A percentile compares a stretch with the other conserved stretches of the same genome.
Conservation (phyloP, 139 green algal genomes). For the Asterochloris sp. region DNA sequence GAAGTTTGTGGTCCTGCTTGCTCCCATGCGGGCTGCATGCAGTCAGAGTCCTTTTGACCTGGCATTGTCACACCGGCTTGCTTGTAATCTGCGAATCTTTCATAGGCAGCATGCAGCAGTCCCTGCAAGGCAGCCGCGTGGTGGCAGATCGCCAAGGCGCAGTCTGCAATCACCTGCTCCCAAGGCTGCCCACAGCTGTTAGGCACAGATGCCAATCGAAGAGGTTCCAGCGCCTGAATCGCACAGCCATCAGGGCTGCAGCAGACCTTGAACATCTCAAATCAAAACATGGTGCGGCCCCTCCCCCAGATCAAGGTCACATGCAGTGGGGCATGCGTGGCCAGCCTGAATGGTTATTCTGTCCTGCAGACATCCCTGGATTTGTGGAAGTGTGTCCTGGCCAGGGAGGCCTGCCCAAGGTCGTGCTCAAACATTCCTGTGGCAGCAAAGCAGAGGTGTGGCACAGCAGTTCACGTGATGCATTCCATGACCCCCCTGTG, state of each 20-base stretch:
- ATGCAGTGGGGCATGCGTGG: too few relatives aligned
- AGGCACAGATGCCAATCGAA: background rate
- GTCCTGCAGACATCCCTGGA: conserved; percentile 51
- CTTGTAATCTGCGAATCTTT: too few relatives aligned
- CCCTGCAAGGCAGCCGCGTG: too few relatives aligned
- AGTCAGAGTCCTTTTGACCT: background rate
- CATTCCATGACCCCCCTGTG: background rate
- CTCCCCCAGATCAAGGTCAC: background rate
- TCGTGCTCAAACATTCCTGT: conserved; percentile 67
- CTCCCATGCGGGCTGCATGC: conserved; percentile 24
- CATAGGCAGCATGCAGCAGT: too few relatives aligned
- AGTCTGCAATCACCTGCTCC: too few relatives aligned
- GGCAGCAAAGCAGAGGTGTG: conserved; percentile 71
- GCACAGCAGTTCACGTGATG: background rate
- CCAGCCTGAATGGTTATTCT: too few relatives aligned
- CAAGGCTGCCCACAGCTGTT: too few relatives aligned
- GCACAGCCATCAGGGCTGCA: background rate
- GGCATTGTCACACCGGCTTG: background rate
- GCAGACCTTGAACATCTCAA: background rate
- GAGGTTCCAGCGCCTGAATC: background rate
- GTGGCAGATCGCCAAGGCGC: too few relatives aligned
- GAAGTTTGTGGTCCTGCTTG: conserved; percentile 24
- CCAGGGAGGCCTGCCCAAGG: conserved; percentile 45
- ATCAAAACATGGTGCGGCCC: background rate
- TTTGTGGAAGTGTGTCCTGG: conserved; percentile 63